phyloP scores from a whole-genome alignment of 2,329 filamentous ascomycete genomes.

The Colletotrichum orchidophilum region DNA sequence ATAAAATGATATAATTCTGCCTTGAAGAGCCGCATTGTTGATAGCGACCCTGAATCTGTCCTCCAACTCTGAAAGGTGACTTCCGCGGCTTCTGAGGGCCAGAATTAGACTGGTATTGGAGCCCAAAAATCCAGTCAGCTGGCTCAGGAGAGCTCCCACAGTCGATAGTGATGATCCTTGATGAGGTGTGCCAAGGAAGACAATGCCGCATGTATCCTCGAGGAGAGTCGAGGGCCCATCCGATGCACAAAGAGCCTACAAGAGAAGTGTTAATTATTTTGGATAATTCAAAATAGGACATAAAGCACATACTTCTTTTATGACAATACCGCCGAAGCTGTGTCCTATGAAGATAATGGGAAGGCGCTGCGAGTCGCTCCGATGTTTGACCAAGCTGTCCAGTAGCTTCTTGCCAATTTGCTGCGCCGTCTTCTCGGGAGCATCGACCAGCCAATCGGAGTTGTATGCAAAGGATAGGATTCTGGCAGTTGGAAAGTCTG shows the following conservation, averaged over 20 bases:
- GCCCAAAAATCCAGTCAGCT: neutral
- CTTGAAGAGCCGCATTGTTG: neutral
- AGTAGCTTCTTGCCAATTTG: slow-evolving; percentile 36
- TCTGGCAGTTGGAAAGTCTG: slow-evolving; percentile 33
- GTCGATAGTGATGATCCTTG: neutral
- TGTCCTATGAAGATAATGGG: neutral
- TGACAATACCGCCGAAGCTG: slow-evolving; percentile 11
- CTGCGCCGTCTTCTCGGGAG: slow-evolving; percentile 32
- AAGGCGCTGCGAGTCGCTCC: neutral
- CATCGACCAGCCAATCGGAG: slow-evolving; percentile 36
- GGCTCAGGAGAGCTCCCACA: neutral
- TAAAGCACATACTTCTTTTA: neutral
- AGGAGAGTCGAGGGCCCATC: neutral
- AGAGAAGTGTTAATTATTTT: no score
- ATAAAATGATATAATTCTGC: slow-evolving; percentile 30
- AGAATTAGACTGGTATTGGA: neutral
- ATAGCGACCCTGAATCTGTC: neutral
- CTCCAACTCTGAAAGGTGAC: neutral
- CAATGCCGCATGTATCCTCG: neutral
- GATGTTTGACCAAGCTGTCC: no score
- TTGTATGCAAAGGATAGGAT: slow-evolving; percentile 36
- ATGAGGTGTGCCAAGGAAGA: slow-evolving; percentile 13
- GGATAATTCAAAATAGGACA: neutral
- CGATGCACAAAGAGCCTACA: neutral
- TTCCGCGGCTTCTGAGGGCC: slow-evolving; percentile 10